Evolutionary conservation across 1,284 basidiomycete species (phyloP).

Genomic region (Tylopilus orsonianus): DNA sequence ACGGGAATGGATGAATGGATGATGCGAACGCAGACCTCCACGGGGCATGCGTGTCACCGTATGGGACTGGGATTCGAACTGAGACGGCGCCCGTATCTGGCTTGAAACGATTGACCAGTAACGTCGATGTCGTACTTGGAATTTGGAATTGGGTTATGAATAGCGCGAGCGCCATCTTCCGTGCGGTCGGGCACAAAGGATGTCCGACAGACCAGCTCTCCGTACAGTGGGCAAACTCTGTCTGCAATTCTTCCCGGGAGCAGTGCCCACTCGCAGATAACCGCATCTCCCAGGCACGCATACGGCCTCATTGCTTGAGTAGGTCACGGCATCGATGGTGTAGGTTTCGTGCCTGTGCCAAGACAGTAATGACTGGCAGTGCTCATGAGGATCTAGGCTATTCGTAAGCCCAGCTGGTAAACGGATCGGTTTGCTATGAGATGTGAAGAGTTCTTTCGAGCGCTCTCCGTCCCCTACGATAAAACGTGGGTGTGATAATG

Average conservation of each 20-base stretch:
- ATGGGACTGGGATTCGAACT: neutral
- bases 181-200: neutral
- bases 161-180: neutral
- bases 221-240: neutral
- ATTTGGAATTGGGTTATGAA: slow-evolving; percentile 16
- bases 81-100: slow-evolving; percentile 10
- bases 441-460: neutral
- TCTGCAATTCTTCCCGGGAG: neutral
- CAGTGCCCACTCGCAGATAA: slow-evolving; percentile 10
- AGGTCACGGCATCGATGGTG: slow-evolving; percentile 14
- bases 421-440: neutral
- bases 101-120: slow-evolving; percentile 15
- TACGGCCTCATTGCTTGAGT: slow-evolving; percentile 5
- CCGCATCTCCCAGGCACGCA: slow-evolving; percentile 13
- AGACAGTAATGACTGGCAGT: slow-evolving; percentile 5
- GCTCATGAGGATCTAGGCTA: neutral
- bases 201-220: neutral
- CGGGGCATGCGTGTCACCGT: neutral
- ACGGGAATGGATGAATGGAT: slow-evolving; percentile 3
- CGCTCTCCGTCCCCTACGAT: neutral
- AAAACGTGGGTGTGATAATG: neutral
- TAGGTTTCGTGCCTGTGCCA: slow-evolving; percentile 12
- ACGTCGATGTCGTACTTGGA: neutral
- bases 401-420: neutral
- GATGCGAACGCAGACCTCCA: neutral